Conservation (phyloP, 805 yeast species). For the Sugiyamaella americana region DNA sequence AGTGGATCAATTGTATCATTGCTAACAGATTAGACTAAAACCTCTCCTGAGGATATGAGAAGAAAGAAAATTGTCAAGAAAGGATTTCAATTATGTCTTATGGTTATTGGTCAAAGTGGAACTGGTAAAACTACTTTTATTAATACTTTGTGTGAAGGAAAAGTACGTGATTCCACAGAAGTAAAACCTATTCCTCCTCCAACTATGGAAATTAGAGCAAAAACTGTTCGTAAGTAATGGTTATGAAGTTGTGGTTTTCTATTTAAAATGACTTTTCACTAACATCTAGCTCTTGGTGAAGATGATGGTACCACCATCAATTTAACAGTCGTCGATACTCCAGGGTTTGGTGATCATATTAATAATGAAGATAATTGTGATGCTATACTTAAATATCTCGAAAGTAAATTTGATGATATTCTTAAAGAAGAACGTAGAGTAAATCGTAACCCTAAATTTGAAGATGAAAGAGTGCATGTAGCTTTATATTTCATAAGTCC, state of each 20-base stretch:
- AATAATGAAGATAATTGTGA: conserved; percentile 42
- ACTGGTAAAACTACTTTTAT: conserved; percentile 71
- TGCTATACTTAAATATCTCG: conserved; percentile 52
- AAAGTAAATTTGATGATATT: conserved; percentile 59
- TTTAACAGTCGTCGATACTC: conserved; percentile 60
- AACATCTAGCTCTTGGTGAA: conserved; percentile 35
- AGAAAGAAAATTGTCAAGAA: conserved; percentile 59
- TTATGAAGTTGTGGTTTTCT: too few relatives aligned
- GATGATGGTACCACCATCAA: conserved; percentile 46
- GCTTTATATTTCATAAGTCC: conserved; percentile 70
- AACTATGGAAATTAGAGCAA: conserved; percentile 19
- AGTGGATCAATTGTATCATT: too few relatives aligned
- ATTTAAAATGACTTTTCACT: not conserved
- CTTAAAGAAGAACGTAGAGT: conserved; percentile 84
- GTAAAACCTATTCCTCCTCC: not conserved
- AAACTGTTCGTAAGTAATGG: conserved; percentile 12
- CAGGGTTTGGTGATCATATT: conserved; percentile 72
- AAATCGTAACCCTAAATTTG: conserved; percentile 64
- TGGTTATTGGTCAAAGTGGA: conserved; percentile 71
- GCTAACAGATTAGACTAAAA: too few relatives aligned
- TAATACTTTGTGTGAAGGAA: conserved; percentile 52
- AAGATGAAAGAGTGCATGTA: conserved; percentile 75
- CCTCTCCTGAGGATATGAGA: conserved; percentile 35
- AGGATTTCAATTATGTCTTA: conserved; percentile 37
- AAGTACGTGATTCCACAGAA: conserved; percentile 7